Conservation (phyloP, 306 rosid genomes). For the Vigna angularis region DNA sequence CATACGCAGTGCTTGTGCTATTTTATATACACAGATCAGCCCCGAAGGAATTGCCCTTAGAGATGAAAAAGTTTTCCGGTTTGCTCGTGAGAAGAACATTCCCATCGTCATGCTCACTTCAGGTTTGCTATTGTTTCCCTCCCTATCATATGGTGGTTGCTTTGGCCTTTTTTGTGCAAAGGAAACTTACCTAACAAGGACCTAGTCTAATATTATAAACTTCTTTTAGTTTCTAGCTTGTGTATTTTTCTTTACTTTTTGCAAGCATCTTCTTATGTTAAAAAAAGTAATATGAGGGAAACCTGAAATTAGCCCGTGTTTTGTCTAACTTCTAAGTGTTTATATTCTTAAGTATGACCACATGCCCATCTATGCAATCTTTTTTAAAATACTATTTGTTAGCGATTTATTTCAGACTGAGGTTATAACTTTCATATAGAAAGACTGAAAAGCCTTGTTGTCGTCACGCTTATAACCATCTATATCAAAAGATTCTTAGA, state of each 20-base stretch:
- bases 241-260: slow-evolving; percentile 4
- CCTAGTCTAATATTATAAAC: not conserved
- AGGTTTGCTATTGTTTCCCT: slow-evolving; percentile 55
- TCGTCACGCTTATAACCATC: not conserved
- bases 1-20: slow-evolving; percentile 32
- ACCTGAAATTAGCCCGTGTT: slow-evolving; percentile 9
- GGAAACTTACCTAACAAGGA: not conserved
- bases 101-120: slow-evolving; percentile 97
- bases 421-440: not conserved
- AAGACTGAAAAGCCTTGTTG: not conserved
- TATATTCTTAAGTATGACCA: not conserved
- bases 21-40: slow-evolving; percentile 70
- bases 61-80: slow-evolving; percentile 90
- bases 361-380: not conserved
- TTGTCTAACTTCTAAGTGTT: not conserved
- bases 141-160: slow-evolving; percentile 6
- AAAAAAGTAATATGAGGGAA: not conserved
- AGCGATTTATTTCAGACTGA: not conserved
- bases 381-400: not conserved
- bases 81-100: slow-evolving; percentile 76
- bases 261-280: slow-evolving; percentile 1
- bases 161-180: not conserved
- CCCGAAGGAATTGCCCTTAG: slow-evolving; percentile 78
- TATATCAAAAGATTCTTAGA: not conserved
- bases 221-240: not conserved